Base-by-base conservation (phyloP, 495 filamentous ascomycete species). In the Penicillium chermesinum region DNA sequence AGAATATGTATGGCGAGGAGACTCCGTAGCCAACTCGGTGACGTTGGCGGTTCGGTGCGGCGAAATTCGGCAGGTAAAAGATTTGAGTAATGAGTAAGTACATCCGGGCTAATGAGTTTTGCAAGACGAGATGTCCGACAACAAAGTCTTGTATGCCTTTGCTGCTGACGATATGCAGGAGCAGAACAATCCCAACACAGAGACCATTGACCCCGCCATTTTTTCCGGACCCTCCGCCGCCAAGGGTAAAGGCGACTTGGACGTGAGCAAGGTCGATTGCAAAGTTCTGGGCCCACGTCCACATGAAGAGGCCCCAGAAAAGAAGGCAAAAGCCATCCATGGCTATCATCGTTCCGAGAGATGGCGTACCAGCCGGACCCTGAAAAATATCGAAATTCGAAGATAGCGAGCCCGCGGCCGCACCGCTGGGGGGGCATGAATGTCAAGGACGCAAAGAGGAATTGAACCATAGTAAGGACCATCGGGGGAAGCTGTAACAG, bases 401-500 rank as follows among this genome's bases (percentile, higher is more conserved):
- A 41, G 75, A 75, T 47, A 82, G 64, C 20, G 80, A 80, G 38
- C 72, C 70, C 45, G 73, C 59, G 16, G 70, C 66, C 15, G 63
- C 65, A 47, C 71, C 72, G 49, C 69, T 80, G 6, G 88, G 87
- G n/a, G 21, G 89, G 87, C 53, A 96, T 89, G 64, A 96, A 96
- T 21, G 93, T 97, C 54, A 97, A 76, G 42, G 87, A 78, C 40
- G 94, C 90, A 73, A 95, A 99, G 52, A 97, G 78, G 59, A 90
- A 84, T 62, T 99, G 94, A 62, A 95, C 87, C 62, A 89, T 73
- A 44, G 89, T 90, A 49, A 97, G 77, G 46, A 95, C 81, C 56
- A 89, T 88, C 18, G 91, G 88, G 19, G 94, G 91, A n/a, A 96
- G 81, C 65, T 96, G 93, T 59, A 99, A 83, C 46, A 99, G 81